Evolutionary conservation across 805 yeast genomes (phyloP).

Genomic region (Torulaspora indica): DNA sequence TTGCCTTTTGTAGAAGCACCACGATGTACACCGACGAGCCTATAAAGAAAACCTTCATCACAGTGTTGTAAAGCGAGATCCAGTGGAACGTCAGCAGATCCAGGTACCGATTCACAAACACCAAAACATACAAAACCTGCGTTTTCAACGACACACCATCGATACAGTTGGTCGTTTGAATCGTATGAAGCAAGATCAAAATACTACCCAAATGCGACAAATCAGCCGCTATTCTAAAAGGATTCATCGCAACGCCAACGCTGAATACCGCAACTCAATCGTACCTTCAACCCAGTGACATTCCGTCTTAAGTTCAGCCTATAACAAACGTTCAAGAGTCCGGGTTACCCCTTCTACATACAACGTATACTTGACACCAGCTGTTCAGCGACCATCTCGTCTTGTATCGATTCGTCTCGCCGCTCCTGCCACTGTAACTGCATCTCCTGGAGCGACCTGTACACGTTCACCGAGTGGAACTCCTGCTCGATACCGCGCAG

Average conservation of each 20-base stretch:
- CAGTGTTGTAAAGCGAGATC: slow-evolving; percentile 65
- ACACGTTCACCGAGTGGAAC: slow-evolving; percentile 10
- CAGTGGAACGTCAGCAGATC: slow-evolving; percentile 49
- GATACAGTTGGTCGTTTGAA: slow-evolving; percentile 57
- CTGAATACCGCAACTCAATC: neutral
- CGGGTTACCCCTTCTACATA: too few relatives aligned
- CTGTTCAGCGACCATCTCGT: neutral
- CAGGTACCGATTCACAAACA: slow-evolving; percentile 67
- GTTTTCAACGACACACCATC: slow-evolving; percentile 88
- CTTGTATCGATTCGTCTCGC: neutral
- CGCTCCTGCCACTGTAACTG: slow-evolving; percentile 1
- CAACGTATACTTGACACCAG: slow-evolving; percentile 1
- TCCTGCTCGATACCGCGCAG: neutral
- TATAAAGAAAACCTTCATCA: slow-evolving; percentile 80
- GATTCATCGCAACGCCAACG: too few relatives aligned
- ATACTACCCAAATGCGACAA: slow-evolving; percentile 78
- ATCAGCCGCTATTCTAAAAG: slow-evolving; percentile 44
- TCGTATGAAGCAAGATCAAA: slow-evolving; percentile 66
- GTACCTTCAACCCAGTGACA: too few relatives aligned
- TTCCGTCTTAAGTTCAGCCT: too few relatives aligned
- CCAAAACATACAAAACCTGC: slow-evolving; percentile 70
- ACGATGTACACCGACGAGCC: slow-evolving; percentile 70
- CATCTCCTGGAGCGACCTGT: slow-evolving; percentile 9
- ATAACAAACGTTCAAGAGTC: too few relatives aligned
- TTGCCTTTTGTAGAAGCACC: slow-evolving; percentile 52